A percentile compares a stretch with the other conserved stretches of the same genome.
Evolutionary conservation across 768 basidiomycete species (phyloP).

Genomic region (Boletus subparvulus): DNA sequence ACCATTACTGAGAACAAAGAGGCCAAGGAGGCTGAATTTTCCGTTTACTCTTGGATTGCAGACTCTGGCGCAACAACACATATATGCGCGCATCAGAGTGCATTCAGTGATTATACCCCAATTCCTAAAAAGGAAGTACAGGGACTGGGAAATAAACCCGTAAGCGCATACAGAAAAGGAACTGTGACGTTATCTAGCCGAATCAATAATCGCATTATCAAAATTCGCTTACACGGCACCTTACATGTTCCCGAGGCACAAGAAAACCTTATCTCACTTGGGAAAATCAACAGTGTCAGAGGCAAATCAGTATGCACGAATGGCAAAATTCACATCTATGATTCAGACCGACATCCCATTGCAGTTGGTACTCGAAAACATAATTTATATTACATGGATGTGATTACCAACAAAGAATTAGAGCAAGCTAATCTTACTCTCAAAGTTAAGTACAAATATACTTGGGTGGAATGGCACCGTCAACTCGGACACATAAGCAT

Average conservation of each 20-base stretch:
- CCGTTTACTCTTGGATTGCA: not conserved
- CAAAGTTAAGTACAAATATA: not conserved
- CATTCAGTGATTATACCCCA: not conserved
- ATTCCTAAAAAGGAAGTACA: not conserved
- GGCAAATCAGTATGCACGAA: not conserved
- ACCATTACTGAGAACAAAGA: not conserved
- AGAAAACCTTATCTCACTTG: constrained; percentile 3
- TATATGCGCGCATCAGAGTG: not conserved
- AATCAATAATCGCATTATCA: not conserved
- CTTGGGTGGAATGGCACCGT: not conserved
- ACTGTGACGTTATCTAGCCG: not conserved
- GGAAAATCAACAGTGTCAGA: not conserved
- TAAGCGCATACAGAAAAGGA: not conserved
- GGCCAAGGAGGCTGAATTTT: not conserved
- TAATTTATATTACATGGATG: not conserved
- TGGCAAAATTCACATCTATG: not conserved
- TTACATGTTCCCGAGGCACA: not conserved
- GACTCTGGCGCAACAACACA: not conserved
- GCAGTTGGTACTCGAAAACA: not conserved
- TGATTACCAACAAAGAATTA: too few relatives aligned
- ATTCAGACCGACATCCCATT: not conserved
- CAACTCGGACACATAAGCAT: not conserved
- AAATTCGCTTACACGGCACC: not conserved
- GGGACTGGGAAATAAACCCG: not conserved
- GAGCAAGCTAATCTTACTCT: not conserved